A percentile compares a stretch with the other conserved stretches of the same genome.
Conservation (phyloP, 495 filamentous ascomycete species). For the Aspergillus carlsbadensis region DNA sequence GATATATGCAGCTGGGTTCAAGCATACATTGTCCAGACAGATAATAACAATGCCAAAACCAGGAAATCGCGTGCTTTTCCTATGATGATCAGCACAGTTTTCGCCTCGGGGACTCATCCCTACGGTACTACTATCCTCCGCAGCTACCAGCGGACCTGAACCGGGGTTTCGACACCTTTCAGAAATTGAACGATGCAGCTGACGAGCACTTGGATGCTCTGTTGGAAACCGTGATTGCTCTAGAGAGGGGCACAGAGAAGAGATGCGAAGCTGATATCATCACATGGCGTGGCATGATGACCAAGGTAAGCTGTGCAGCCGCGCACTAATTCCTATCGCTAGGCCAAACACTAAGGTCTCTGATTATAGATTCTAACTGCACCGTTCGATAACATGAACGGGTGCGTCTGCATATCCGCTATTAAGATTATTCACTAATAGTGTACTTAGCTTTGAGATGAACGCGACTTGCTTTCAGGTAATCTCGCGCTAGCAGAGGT, state of each 20-base stretch:
- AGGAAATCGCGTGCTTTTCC: slow-evolving; percentile 91
- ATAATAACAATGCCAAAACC: neutral
- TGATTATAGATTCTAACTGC: slow-evolving; percentile 71
- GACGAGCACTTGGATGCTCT: slow-evolving; percentile 91
- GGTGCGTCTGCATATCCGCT: slow-evolving; percentile 47
- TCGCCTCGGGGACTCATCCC: slow-evolving; percentile 69
- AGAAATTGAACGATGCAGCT: slow-evolving; percentile 72
- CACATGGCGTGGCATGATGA: slow-evolving; percentile 99
- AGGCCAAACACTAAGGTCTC: neutral
- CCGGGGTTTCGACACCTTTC: slow-evolving; percentile 76
- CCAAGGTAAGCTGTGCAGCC: slow-evolving; percentile 79
- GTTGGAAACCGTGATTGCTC: slow-evolving; percentile 67
- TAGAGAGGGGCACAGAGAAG: slow-evolving; percentile 66
- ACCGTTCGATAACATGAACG: slow-evolving; percentile 78
- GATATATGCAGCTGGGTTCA: neutral
- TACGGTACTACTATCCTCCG: slow-evolving; percentile 88
- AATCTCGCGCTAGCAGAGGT: slow-evolving; percentile 27
- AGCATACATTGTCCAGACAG: neutral
- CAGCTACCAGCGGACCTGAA: slow-evolving; percentile 68
- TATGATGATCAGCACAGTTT: slow-evolving; percentile 82
- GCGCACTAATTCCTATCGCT: neutral
- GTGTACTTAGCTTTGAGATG: slow-evolving; percentile 77
- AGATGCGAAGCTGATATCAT: slow-evolving; percentile 75
- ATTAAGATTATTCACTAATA: slow-evolving; percentile 10
- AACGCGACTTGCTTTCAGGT: slow-evolving; percentile 90